Evolutionary conservation across 2,329 filamentous ascomycete species (phyloP).

Genomic region (Phialocephala subalpina): DNA sequence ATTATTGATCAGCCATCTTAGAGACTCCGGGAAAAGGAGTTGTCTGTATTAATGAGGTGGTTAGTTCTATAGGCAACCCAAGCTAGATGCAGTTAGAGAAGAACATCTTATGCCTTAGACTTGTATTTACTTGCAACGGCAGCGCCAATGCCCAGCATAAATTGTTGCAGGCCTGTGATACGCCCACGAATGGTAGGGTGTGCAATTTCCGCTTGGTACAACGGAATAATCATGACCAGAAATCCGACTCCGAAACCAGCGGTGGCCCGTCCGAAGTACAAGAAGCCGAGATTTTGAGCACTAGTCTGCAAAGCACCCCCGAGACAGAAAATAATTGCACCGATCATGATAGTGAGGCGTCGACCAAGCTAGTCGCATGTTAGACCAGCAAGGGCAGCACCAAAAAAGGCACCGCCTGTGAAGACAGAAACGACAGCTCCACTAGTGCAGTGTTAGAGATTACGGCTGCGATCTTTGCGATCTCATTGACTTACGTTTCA

Average conservation of each 20-base stretch:
- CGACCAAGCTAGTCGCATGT: constrained; percentile 71
- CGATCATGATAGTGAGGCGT: constrained; percentile 72
- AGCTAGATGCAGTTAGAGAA: background rate
- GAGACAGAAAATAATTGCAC: constrained; percentile 71
- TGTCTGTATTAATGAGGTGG: background rate
- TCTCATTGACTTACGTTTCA: no score
- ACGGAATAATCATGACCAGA: constrained; percentile 39
- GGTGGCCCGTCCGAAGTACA: constrained; percentile 73
- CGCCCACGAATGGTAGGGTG: constrained; percentile 79
- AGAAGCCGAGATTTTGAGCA: constrained; percentile 61
- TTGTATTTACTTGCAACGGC: constrained; percentile 60
- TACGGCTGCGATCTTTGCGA: background rate
- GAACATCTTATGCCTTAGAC: background rate
- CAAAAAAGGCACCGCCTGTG: constrained; percentile 63
- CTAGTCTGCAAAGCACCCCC: constrained; percentile 77
- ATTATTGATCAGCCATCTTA: constrained; percentile 78
- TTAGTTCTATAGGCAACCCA: constrained; percentile 67
- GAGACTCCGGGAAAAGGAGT: constrained; percentile 73
- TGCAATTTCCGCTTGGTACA: constrained; percentile 80
- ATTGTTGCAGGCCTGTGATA: constrained; percentile 77
- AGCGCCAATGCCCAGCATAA: constrained; percentile 79
- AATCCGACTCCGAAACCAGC: constrained; percentile 68
- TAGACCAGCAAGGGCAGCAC: constrained; percentile 73
- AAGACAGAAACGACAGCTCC: constrained; percentile 79
- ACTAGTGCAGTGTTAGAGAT: constrained; percentile 53